Conservation (phyloP, 257 asterid species). For the Gentiana dahurica region DNA sequence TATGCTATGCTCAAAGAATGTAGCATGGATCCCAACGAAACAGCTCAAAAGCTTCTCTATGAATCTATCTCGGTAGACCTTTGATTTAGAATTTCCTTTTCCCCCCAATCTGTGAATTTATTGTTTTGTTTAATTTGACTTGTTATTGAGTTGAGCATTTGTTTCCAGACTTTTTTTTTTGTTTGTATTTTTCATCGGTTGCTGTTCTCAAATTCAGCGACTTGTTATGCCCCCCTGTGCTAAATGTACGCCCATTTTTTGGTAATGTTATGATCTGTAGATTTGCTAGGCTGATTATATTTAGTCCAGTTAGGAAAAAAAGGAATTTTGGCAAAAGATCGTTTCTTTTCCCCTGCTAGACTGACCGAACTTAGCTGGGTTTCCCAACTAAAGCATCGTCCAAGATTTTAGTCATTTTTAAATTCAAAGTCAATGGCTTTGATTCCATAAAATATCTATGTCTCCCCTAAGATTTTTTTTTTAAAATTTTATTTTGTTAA, state of each 20-base stretch:
- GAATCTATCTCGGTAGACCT: slow-evolving; percentile 25
- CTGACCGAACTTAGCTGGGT: background rate
- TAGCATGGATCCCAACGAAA: slow-evolving; percentile 57
- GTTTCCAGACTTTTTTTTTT: too few relatives aligned
- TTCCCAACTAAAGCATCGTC: too few relatives aligned
- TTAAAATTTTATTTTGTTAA: background rate
- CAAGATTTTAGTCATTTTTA: too few relatives aligned
- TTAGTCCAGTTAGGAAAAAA: background rate
- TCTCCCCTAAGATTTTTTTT: too few relatives aligned
- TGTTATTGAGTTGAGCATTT: background rate
- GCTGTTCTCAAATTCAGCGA: background rate
- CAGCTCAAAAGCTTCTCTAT: slow-evolving; percentile 41
- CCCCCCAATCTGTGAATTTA: background rate
- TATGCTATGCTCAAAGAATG: slow-evolving; percentile 47
- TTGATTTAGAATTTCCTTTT: background rate
- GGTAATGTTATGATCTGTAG: slow-evolving; percentile 9
- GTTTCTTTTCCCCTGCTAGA: background rate
- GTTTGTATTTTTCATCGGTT: background rate
- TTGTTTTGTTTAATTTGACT: background rate
- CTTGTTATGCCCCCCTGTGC: background rate
- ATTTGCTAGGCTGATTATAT: background rate
- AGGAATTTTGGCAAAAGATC: slow-evolving; percentile 1
- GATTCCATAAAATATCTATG: too few relatives aligned
- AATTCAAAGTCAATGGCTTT: too few relatives aligned
- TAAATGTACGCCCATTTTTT: background rate